A percentile compares a stretch with the other conserved stretches of the same genome.
These are phyloP conservation scores for Chamaecyparis obtusa DNA, from an alignment of 75 land plant species.

Conservation along the genomic window DNA sequence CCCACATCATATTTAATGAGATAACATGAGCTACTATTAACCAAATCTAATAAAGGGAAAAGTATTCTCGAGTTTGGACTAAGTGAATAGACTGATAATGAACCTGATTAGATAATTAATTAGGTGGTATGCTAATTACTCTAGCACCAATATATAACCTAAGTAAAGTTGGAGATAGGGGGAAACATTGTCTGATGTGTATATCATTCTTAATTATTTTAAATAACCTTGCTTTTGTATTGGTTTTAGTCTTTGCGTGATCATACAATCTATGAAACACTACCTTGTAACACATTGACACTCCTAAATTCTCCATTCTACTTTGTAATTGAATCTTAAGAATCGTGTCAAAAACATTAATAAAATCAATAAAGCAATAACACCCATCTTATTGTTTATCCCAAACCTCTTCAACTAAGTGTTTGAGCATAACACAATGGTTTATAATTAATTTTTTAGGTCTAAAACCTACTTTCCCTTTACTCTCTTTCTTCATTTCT, in stretches of 20 bases:
- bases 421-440: neutral
- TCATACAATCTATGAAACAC: neutral
- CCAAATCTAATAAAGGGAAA: too few relatives aligned
- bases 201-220: neutral
- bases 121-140: too few relatives aligned
- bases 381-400: neutral
- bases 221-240: neutral
- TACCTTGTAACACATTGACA: neutral
- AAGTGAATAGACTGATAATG: too few relatives aligned
- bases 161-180: neutral
- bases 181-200: neutral
- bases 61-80: too few relatives aligned
- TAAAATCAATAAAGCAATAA: neutral
- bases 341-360: neutral
- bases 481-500: neutral
- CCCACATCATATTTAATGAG: too few relatives aligned
- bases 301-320: neutral
- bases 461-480: too few relatives aligned
- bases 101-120: too few relatives aligned
- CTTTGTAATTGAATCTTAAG: neutral
- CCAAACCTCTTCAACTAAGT: neutral
- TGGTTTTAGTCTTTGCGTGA: neutral
- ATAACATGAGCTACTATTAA: too few relatives aligned
- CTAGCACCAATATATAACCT: neutral
- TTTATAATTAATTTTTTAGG: too few relatives aligned